Evolutionary conservation across 2,329 filamentous ascomycete genomes (phyloP).

Genomic region (Penicillium sclerotigenum): DNA sequence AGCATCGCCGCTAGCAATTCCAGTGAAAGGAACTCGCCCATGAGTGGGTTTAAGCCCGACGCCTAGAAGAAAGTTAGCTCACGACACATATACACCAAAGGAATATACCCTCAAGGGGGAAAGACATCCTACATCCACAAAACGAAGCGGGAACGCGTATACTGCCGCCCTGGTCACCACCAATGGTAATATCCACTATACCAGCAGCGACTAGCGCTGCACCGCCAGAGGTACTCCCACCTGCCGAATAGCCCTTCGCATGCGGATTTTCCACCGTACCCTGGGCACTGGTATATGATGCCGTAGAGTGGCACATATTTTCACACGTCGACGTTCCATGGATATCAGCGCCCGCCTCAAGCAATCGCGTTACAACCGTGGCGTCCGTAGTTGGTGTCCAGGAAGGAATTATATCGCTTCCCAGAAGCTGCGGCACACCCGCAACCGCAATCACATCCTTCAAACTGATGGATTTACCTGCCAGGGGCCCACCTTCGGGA

Average conservation of each 20-base stretch:
- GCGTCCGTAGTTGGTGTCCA: conserved; percentile 56
- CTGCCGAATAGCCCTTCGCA: conserved; percentile 29
- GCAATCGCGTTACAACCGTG: conserved; percentile 50
- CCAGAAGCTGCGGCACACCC: conserved; percentile 53
- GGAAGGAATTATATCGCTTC: conserved; percentile 49
- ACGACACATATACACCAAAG: too few relatives aligned
- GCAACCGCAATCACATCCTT: conserved; percentile 57
- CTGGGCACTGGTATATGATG: conserved; percentile 30
- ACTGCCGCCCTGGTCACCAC: conserved; percentile 35
- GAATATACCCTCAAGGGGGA: neutral
- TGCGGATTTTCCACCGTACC: conserved; percentile 29
- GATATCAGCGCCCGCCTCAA: conserved; percentile 52
- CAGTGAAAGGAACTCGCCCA: conserved; percentile 52
- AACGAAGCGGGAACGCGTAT: conserved; percentile 44
- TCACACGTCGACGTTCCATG: conserved; percentile 54
- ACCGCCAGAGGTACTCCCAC: conserved; percentile 30
- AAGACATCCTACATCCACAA: conserved; percentile 31
- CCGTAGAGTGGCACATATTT: conserved; percentile 46
- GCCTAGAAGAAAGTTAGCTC: conserved; percentile 9
- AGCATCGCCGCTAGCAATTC: conserved; percentile 48
- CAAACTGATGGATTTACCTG: conserved; percentile 49
- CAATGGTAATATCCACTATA: conserved; percentile 31
- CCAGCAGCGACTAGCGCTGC: conserved; percentile 28
- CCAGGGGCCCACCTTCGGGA: conserved; percentile 27
- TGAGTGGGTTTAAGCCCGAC: conserved; percentile 54